Evolutionary conservation across 148 eudicot species (phyloP).

Genomic region (Talinum fruticosum): DNA sequence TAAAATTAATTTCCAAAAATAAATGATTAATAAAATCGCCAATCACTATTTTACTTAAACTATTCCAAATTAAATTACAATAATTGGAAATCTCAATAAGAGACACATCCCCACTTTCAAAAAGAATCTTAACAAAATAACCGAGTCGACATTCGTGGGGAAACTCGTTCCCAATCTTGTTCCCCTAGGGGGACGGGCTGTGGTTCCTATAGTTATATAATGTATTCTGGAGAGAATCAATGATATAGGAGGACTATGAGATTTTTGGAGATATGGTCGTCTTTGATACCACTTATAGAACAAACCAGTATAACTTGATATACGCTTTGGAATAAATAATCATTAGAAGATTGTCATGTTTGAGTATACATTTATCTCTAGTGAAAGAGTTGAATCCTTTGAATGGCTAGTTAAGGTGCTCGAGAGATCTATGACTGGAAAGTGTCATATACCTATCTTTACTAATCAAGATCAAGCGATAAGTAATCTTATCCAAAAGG

Average conservation of each 20-base stretch:
- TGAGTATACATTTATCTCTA: neutral
- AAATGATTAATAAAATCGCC: too few species aligned
- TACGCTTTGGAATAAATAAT: constrained; percentile 9
- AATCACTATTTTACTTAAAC: too few species aligned
- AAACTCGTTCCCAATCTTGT: too few species aligned
- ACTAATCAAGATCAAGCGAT: neutral
- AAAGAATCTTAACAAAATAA: too few species aligned
- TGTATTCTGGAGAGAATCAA: neutral
- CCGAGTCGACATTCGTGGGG: too few species aligned
- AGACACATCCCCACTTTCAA: too few species aligned
- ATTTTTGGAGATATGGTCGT: neutral
- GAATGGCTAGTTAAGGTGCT: neutral
- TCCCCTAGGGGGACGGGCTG: too few species aligned
- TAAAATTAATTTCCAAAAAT: too few species aligned
- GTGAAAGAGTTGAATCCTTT: neutral
- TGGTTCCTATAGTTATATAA: too few species aligned
- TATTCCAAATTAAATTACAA: too few species aligned
- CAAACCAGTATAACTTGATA: constrained; percentile 2
- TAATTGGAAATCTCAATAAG: too few species aligned
- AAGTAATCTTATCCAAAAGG: neutral
- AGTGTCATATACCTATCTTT: neutral
- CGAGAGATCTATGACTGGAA: neutral
- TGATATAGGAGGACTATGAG: constrained; percentile 2
- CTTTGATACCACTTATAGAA: neutral
- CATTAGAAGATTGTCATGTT: constrained; percentile 5